Conservation (phyloP, 108 stramenopile genomes). For the Stephanodiscus triporus region DNA sequence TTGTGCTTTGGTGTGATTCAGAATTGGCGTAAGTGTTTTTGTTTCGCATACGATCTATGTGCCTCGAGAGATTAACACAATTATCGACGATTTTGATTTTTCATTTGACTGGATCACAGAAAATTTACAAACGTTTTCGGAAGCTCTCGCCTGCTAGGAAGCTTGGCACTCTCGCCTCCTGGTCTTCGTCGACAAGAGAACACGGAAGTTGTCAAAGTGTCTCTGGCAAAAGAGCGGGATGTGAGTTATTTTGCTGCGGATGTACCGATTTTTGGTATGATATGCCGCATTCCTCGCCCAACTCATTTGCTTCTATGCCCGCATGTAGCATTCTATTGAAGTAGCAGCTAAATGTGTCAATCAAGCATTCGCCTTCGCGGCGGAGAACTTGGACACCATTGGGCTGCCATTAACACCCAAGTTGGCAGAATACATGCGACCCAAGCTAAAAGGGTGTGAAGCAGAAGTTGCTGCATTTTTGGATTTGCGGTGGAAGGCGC, state of each 20-base stretch:
- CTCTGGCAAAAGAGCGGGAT: conserved; percentile 37
- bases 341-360: conserved; percentile 84
- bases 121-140: conserved; percentile 83
- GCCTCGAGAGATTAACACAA: background rate
- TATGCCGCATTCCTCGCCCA: background rate
- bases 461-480: conserved; percentile 72
- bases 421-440: conserved; percentile 73
- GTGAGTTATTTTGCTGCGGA: conserved; percentile 15
- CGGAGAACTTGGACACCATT: conserved; percentile 79
- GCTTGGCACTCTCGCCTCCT: conserved; percentile 77
- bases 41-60: background rate
- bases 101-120: conserved; percentile 3
- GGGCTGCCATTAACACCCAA: conserved; percentile 83
- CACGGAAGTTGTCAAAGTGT: conserved; percentile 16
- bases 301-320: background rate
- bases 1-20: conserved; percentile 87
- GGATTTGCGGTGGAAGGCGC: conserved; percentile 63
- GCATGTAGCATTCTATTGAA: conserved; percentile 61
- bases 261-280: background rate
- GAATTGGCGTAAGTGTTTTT: conserved; percentile 64
- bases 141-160: conserved; percentile 72
- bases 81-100: background rate
- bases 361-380: conserved; percentile 85
- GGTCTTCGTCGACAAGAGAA: conserved; percentile 35
- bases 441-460: conserved; percentile 83